Conservation (phyloP, 1,139 yeast genomes). For the Kluyveromyces sp. region DNA sequence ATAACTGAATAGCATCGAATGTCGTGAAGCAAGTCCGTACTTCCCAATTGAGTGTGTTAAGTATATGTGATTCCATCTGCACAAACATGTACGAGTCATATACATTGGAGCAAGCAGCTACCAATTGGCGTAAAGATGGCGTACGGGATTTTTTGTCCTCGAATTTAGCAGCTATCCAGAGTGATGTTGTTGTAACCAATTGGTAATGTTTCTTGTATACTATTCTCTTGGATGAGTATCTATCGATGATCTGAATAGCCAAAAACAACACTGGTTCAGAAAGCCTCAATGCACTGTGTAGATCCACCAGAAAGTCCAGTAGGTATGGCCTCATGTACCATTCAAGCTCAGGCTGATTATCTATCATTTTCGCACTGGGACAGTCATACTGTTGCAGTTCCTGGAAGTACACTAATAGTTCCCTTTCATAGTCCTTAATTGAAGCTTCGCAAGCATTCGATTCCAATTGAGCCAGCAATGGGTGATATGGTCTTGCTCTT, state of each 20-base stretch:
- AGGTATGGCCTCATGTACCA: conserved; percentile 91
- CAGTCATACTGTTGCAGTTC: conserved; percentile 9
- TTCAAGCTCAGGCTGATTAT: conserved; percentile 82
- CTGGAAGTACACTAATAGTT: conserved; percentile 14
- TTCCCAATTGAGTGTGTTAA: conserved; percentile 77
- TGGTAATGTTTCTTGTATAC: conserved; percentile 92
- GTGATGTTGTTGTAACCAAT: conserved; percentile 83
- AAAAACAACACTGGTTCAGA: conserved; percentile 72
- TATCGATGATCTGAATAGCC: conserved; percentile 75
- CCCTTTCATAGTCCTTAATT: conserved; percentile 13
- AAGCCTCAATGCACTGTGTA: conserved; percentile 66
- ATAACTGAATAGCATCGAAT: conserved; percentile 11
- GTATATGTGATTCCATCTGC: conserved; percentile 90
- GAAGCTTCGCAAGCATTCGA: conserved; percentile 9
- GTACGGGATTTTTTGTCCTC: conserved; percentile 81
- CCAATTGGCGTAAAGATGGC: conserved; percentile 72
- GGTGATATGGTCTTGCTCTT: conserved; percentile 6
- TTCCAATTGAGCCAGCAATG: conserved; percentile 12
- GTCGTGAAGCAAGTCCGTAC: conserved; percentile 10
- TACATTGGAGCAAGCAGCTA: conserved; percentile 73
- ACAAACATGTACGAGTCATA: conserved; percentile 86
- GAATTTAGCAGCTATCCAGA: conserved; percentile 93
- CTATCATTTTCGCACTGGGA: conserved; percentile 48
- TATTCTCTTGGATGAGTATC: conserved; percentile 84
- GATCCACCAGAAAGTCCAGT: conserved; percentile 73